phyloP scores from a whole-genome alignment of 73 alveolate genomes.

The Paramecium sonneborni region DNA sequence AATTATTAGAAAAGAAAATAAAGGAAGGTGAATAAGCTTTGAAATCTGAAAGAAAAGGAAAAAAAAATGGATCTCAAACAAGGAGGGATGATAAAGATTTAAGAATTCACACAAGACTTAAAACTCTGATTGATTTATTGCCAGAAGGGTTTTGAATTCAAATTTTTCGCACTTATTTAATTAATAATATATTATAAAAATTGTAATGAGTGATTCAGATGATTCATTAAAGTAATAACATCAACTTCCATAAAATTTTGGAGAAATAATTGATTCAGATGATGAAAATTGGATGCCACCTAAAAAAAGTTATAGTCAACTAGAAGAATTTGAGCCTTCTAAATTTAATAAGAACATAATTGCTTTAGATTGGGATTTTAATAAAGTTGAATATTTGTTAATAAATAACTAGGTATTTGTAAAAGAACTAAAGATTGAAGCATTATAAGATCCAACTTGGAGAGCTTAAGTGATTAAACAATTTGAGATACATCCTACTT shows the following conservation, averaged over 20 bases:
- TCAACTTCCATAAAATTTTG: constrained; percentile 19
- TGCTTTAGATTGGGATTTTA: constrained; percentile 35
- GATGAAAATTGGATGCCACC: constrained; percentile 47
- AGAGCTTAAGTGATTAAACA: neutral
- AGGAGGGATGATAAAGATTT: neutral
- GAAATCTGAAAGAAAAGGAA: neutral
- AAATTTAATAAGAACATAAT: constrained; percentile 19
- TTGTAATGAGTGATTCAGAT: constrained; percentile 42
- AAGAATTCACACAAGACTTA: neutral
- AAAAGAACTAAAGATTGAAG: neutral
- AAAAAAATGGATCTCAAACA: neutral
- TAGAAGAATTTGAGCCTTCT: constrained; percentile 21
- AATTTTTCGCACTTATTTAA: constrained; percentile 25
- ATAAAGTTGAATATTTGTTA: neutral
- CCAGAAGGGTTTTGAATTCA: constrained; percentile 53
- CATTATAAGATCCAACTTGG: constrained; percentile 22
- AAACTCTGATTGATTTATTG: constrained; percentile 11
- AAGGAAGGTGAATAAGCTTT: neutral
- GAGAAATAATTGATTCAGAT: constrained; percentile 39
- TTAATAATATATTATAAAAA: neutral
- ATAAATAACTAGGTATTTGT: constrained; percentile 8
- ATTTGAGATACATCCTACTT: constrained; percentile 20
- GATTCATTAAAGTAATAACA: constrained; percentile 11
- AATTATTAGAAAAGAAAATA: neutral
- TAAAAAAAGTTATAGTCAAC: neutral